Evolutionary conservation across 352 stramenopile genomes (phyloP).

Genomic region (Pythium volutum): DNA sequence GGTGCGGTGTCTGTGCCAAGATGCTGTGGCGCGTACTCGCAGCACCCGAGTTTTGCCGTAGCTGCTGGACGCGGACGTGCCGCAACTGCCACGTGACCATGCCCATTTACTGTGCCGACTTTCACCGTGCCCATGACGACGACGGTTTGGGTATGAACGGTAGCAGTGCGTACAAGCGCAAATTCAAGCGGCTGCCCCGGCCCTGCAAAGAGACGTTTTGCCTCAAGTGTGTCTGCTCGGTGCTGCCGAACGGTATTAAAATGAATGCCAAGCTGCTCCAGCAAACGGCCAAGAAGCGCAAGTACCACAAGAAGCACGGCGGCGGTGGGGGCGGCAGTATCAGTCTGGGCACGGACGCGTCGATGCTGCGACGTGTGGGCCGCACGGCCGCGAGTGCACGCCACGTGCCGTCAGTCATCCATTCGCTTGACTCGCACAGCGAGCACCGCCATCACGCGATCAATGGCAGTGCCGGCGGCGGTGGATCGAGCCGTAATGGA

Average conservation of each 20-base stretch:
- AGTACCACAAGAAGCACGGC: slow-evolving; percentile 26
- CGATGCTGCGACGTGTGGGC: slow-evolving; percentile 17
- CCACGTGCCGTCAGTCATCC: slow-evolving; percentile 2
- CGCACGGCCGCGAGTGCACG: slow-evolving; percentile 7
- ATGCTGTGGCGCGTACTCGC: slow-evolving; percentile 60
- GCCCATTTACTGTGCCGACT: slow-evolving; percentile 75
- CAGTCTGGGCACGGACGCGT: slow-evolving; percentile 23
- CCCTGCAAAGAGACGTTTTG: slow-evolving; percentile 79
- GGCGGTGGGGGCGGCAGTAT: slow-evolving; percentile 6
- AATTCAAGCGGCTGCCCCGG: slow-evolving; percentile 12
- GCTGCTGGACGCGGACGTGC: slow-evolving; percentile 67
- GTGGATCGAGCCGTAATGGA: slow-evolving; percentile 3
- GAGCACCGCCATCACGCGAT: slow-evolving; percentile 1
- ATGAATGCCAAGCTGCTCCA: slow-evolving; percentile 68
- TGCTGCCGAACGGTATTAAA: slow-evolving; percentile 55
- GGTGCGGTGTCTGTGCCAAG: slow-evolving; percentile 57
- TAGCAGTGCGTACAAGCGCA: neutral
- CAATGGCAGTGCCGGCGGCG: neutral
- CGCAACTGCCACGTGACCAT: slow-evolving; percentile 61
- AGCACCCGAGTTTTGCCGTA: slow-evolving; percentile 46
- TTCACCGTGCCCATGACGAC: slow-evolving; percentile 35
- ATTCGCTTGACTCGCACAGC: slow-evolving; percentile 1
- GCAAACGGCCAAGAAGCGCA: slow-evolving; percentile 54
- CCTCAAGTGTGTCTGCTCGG: slow-evolving; percentile 63
- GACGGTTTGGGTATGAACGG: slow-evolving; percentile 1